Evolutionary conservation across 2,329 filamentous ascomycete genomes (phyloP).

Genomic region (Tolypocladium ovalisporum): DNA sequence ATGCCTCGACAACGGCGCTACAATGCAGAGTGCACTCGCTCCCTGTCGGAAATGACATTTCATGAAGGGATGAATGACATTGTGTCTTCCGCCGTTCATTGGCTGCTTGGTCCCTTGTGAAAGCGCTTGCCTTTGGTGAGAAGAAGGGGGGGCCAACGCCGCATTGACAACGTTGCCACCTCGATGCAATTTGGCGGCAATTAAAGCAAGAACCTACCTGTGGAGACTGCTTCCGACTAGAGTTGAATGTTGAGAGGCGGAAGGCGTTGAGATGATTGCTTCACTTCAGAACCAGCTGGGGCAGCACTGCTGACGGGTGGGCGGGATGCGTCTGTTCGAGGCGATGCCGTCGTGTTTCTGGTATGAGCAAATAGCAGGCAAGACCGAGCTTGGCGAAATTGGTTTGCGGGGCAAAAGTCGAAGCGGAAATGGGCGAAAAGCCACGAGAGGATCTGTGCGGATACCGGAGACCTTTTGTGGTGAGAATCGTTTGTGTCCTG

Average conservation of each 20-base stretch:
- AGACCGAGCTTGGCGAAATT: neutral
- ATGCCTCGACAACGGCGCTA: neutral
- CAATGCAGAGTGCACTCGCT: neutral
- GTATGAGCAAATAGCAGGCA: neutral
- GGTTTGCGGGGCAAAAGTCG: neutral
- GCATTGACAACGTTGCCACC: neutral
- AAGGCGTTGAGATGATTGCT: neutral
- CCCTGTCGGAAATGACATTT: neutral
- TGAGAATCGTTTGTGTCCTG: neutral
- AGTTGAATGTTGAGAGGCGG: neutral
- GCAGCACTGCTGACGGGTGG: neutral
- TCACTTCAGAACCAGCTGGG: neutral
- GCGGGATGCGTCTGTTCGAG: neutral
- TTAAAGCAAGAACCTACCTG: neutral
- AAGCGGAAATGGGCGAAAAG: neutral
- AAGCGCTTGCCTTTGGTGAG: neutral
- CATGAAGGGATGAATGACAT: neutral
- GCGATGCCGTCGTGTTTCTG: neutral
- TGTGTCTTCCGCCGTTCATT: neutral
- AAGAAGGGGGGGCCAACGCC: neutral
- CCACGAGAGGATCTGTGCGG: neutral
- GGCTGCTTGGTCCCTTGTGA: neutral
- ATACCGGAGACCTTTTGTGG: neutral
- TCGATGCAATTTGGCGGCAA: neutral
- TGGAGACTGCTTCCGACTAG: neutral